Base-by-base conservation (phyloP, 768 basidiomycete genomes). In the Tephrocybe sp. region DNA sequence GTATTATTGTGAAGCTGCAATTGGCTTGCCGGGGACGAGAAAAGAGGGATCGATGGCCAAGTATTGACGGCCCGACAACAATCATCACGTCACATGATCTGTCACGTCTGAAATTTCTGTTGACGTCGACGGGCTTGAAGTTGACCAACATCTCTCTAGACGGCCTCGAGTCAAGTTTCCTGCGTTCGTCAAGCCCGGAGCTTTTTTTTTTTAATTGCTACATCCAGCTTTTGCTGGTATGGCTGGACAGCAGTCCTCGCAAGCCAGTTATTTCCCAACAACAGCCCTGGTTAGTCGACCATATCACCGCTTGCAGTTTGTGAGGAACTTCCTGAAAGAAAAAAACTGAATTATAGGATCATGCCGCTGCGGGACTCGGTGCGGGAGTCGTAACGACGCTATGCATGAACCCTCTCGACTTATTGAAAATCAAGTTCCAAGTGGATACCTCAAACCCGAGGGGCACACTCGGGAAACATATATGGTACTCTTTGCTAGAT, bases 361-460 rank as follows among this genome's bases (percentile, higher is more conserved):
- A 98, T 85, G 94, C 96, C 26, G 84, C 85, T 47, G 92, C 93
- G 38, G 97, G 97, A 50, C 80, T 98, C 45, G 88, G 90, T 45
- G 95, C 97, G 33, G 97, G 97, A 51, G 84, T 92, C 58, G 86
- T 88, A 61, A 90, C 93, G 30, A 93, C 94, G 42, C 76, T 98
- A 25, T 91, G 91, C 69, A 95, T 98, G 92, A 94, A 98, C 67
- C 97, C 97, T 6, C 79, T 99, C 28, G 97, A 99, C 70, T 80
- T 98, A 10, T 78, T 99, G 69, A 98, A 98, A 73, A 79, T 97
- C 65, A 88, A 93, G 64, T 84, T 93, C 46, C 97, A 98, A 70
- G 90, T 97, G 5, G 83, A 86, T 18, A 95, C 89, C 0, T 70
- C 77, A 25, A 78, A 75, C 28, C 81, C 80, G 0, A 69, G 75